A percentile compares a stretch with the other conserved stretches of the same genome.
Evolutionary conservation across 225 moss, liverwort and hornwort species (phyloP).

Genomic region (Neckera pumila): DNA sequence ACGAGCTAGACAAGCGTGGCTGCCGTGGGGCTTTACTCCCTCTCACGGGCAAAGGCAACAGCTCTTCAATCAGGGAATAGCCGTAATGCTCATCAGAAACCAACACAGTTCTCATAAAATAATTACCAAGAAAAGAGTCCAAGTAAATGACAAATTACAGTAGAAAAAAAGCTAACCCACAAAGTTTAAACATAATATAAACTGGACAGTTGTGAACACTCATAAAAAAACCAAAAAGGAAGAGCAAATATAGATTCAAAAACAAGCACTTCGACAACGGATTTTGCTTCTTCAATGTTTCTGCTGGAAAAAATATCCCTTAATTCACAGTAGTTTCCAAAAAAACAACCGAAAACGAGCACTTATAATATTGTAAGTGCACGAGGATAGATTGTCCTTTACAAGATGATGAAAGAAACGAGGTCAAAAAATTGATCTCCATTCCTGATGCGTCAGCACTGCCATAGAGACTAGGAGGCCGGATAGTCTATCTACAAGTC

Average conservation of each 20-base stretch:
- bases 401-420: not conserved
- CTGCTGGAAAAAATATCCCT: not conserved
- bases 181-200: not conserved
- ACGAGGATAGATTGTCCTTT: not conserved
- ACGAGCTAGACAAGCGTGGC: not conserved
- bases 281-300: not conserved
- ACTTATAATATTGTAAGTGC: not conserved
- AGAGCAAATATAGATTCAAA: not conserved
- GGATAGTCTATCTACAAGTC: slow-evolving; percentile 3
- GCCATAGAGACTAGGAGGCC: slow-evolving; percentile 25
- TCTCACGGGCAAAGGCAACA: not conserved
- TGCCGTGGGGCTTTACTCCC: not conserved
- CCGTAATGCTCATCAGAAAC: not conserved
- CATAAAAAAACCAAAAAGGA: not conserved
- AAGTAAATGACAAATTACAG: not conserved
- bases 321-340: not conserved
- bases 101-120: not conserved
- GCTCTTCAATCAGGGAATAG: not conserved
- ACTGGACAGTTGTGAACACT: not conserved
- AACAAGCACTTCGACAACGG: not conserved
- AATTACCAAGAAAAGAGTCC: not conserved
- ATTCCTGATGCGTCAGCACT: slow-evolving; percentile 15
- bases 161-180: not conserved
- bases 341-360: not conserved
- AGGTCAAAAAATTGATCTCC: not conserved